Percentiles rank a stretch among this genome's conserved stretches.
These are phyloP conservation scores for Leersia perrieri DNA, from an alignment of 176 grass and related monocot genomes.

Conservation along the genomic window DNA sequence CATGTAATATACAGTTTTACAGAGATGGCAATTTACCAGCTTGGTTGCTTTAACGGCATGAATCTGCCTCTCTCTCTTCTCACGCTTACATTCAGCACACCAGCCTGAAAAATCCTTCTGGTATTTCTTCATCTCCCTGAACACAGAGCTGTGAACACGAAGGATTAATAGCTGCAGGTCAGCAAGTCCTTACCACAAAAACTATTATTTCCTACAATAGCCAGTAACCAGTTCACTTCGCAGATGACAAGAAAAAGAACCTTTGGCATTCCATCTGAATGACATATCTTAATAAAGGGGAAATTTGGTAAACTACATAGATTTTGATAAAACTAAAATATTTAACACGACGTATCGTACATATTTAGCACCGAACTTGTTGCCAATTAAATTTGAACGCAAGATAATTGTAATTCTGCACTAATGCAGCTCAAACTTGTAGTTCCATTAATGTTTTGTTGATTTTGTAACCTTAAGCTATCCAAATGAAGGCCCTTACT, in stretches of 20 bases:
- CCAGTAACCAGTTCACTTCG: background rate
- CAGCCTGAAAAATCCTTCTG: constrained; percentile 90
- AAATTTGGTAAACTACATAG: background rate
- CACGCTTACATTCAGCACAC: constrained; percentile 83
- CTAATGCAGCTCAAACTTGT: background rate
- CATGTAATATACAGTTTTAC: background rate
- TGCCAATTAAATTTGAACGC: too few species aligned
- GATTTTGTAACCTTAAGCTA: background rate
- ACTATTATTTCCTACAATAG: background rate
- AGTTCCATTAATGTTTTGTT: background rate
- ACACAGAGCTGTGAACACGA: constrained; percentile 67
- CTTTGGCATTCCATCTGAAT: background rate
- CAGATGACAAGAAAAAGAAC: background rate
- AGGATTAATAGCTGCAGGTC: constrained; percentile 23
- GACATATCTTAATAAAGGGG: background rate
- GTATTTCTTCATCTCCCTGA: constrained; percentile 92
- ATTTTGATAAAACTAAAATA: background rate
- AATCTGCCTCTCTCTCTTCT: constrained; percentile 77
- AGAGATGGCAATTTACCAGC: constrained; percentile 43
- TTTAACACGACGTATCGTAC: background rate
- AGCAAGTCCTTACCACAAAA: constrained; percentile 3
- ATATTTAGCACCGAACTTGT: background rate
- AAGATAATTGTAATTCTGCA: background rate
- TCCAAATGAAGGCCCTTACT: background rate
- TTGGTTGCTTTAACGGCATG: constrained; percentile 85